Evolutionary conservation across 441 rosid genomes (phyloP).

Genomic region (Croton laevigatus): DNA sequence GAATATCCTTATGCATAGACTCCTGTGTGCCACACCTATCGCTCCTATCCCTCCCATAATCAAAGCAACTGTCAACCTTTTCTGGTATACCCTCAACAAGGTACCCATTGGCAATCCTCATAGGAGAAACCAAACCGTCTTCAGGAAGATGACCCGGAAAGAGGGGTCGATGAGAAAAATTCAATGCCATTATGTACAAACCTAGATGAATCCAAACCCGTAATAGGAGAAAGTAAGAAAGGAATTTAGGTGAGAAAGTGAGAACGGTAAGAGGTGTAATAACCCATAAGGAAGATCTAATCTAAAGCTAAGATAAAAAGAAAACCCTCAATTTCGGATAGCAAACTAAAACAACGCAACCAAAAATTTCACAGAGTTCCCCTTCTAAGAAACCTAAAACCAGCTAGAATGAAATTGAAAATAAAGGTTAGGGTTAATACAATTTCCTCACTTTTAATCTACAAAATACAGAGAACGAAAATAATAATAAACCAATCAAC

Average conservation of each 20-base stretch:
- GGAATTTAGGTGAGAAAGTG: background rate
- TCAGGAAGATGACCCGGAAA: slow-evolving; percentile 60
- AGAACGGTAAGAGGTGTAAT: slow-evolving; percentile 6
- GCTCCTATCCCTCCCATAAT: slow-evolving; percentile 52
- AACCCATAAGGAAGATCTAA: slow-evolving; percentile 24
- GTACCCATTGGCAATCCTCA: slow-evolving; percentile 65
- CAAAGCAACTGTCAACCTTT: slow-evolving; percentile 52
- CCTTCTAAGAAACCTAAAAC: slow-evolving; percentile 31
- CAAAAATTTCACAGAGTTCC: slow-evolving; percentile 76
- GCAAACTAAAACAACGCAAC: slow-evolving; percentile 86
- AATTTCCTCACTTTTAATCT: background rate
- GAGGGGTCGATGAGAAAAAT: slow-evolving; percentile 69
- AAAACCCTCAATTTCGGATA: slow-evolving; percentile 85
- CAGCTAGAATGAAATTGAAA: slow-evolving; percentile 13
- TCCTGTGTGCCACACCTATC: slow-evolving; percentile 55
- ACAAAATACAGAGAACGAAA: slow-evolving; percentile 3
- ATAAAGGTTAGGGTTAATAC: background rate
- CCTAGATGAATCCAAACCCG: slow-evolving; percentile 22
- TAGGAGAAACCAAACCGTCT: slow-evolving; percentile 62
- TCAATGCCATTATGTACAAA: slow-evolving; percentile 65
- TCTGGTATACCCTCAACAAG: slow-evolving; percentile 45
- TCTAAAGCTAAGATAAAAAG: slow-evolving; percentile 30
- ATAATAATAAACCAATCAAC: slow-evolving; percentile 13
- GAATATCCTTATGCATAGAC: slow-evolving; percentile 62
- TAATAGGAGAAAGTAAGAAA: background rate